phyloP scores from a whole-genome alignment of 345 rosid genomes.

The Citrus inodora region DNA sequence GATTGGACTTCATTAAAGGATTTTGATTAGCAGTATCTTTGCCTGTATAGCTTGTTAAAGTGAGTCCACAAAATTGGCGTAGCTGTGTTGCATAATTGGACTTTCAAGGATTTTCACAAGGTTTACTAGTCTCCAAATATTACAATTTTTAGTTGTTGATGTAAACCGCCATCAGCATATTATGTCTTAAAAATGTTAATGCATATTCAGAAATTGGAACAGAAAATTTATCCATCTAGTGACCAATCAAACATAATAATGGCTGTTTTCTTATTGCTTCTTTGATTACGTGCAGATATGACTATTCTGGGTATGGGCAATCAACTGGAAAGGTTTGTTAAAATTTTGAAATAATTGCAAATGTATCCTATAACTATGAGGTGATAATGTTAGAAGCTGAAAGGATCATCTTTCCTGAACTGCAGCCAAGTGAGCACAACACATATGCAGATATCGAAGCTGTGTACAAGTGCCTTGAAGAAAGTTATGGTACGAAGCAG shows the following conservation, averaged over 20 bases:
- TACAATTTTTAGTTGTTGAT: neutral
- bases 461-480: constrained; percentile 90
- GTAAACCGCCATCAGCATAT: neutral
- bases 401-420: constrained; percentile 11
- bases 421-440: constrained; percentile 96
- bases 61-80: neutral
- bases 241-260: neutral
- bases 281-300: constrained; percentile 59
- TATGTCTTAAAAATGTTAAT: neutral
- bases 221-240: neutral
- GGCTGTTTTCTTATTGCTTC: constrained; percentile 2
- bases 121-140: neutral
- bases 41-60: constrained; percentile 4
- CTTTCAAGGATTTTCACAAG: neutral
- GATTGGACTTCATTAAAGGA: neutral
- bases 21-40: neutral
- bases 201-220: neutral
- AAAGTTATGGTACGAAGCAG: constrained; percentile 77
- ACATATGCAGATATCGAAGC: constrained; percentile 99
- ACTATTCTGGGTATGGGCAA: constrained; percentile 95
- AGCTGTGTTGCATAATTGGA: neutral
- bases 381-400: constrained; percentile 7
- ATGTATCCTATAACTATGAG: neutral
- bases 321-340: constrained; percentile 92
- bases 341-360: neutral